Evolutionary conservation across 192 early-diverging fungal species (phyloP).

Genomic region (Allomyces macrogynus): DNA sequence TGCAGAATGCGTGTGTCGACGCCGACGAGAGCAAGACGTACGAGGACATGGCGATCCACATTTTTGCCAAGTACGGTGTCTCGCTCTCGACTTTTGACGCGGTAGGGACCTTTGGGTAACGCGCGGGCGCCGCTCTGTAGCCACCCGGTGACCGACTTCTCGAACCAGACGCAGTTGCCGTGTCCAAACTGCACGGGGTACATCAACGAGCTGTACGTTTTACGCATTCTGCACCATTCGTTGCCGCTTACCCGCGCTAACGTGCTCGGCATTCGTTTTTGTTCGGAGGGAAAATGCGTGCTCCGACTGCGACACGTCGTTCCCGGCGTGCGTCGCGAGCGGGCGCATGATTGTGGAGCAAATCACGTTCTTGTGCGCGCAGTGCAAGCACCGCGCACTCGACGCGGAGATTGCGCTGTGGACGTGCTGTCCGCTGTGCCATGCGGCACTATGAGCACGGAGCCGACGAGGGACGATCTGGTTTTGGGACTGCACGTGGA

Average conservation of each 20-base stretch:
- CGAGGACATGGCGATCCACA: conserved; percentile 24
- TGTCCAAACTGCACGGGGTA: conserved; percentile 14
- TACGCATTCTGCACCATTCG: too few species aligned
- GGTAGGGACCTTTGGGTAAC: not conserved
- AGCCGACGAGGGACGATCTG: too few species aligned
- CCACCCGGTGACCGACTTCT: conserved; percentile 8
- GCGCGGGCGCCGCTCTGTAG: not conserved
- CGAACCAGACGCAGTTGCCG: conserved; percentile 8
- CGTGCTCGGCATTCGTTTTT: too few species aligned
- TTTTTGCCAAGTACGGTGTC: conserved; percentile 23
- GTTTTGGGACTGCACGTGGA: too few species aligned
- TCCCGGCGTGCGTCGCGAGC: conserved; percentile 34
- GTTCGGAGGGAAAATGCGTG: conserved; percentile 19
- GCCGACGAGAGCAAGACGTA: conserved; percentile 16
- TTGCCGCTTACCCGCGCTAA: too few species aligned
- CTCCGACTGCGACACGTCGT: conserved; percentile 22
- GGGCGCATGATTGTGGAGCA: conserved; percentile 31
- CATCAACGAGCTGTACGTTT: conserved; percentile 14
- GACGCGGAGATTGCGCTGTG: conserved; percentile 27
- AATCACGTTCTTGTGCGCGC: conserved; percentile 36
- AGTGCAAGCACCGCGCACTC: conserved; percentile 36
- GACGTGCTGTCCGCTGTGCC: conserved; percentile 33
- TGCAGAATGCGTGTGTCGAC: conserved; percentile 16
- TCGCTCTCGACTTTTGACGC: not conserved
- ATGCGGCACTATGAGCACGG: not conserved